phyloP scores from a whole-genome alignment of 306 rosid species.

The Parietaria judaica region DNA sequence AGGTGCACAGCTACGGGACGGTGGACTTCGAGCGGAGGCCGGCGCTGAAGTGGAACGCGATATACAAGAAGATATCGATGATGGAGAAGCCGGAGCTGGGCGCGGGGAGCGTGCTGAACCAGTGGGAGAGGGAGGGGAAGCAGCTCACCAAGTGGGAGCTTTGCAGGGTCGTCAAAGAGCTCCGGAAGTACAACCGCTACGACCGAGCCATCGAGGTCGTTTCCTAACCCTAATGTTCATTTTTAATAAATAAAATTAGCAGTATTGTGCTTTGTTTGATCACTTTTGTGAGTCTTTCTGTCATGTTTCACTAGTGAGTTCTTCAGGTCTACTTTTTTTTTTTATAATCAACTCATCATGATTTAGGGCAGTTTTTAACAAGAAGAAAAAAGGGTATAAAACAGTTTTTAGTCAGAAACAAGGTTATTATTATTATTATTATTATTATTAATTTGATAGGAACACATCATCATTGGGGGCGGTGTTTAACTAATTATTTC shows the following conservation, averaged over 20 bases:
- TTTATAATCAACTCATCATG: background rate
- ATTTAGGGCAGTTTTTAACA: too few species aligned
- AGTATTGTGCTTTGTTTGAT: too few species aligned
- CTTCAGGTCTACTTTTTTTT: background rate
- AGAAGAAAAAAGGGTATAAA: too few species aligned
- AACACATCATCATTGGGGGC: too few species aligned
- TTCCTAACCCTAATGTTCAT: too few species aligned
- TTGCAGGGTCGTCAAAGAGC: slow-evolving; percentile 61
- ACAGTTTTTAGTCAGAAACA: too few species aligned
- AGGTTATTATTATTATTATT: too few species aligned
- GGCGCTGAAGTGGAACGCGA: slow-evolving; percentile 47
- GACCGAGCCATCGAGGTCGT: slow-evolving; percentile 71
- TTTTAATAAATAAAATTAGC: too few species aligned
- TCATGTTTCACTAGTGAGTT: too few species aligned
- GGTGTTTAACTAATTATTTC: too few species aligned
- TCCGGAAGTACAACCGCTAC: slow-evolving; percentile 54
- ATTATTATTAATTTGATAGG: too few species aligned
- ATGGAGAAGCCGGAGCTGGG: slow-evolving; percentile 50
- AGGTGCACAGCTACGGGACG: slow-evolving; percentile 60
- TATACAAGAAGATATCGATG: slow-evolving; percentile 53
- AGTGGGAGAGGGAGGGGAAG: slow-evolving; percentile 84
- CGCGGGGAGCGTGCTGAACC: slow-evolving; percentile 50
- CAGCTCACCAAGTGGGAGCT: slow-evolving; percentile 73
- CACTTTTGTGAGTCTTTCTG: too few species aligned
- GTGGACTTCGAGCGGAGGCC: slow-evolving; percentile 63